Evolutionary conservation across 2,329 filamentous ascomycete genomes (phyloP).

Genomic region (Tympanopsis confertula): DNA sequence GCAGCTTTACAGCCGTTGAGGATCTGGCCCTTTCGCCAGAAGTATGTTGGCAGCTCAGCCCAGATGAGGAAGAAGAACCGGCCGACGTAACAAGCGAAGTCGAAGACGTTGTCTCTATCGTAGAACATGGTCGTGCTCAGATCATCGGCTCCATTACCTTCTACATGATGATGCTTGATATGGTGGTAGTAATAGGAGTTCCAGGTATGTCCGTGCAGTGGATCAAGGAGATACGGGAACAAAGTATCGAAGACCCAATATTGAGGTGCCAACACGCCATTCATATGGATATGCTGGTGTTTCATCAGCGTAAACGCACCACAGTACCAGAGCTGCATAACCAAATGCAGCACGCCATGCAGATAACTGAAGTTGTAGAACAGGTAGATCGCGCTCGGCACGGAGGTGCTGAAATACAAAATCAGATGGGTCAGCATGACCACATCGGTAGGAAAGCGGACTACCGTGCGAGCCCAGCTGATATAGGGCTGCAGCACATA

Average conservation of each 20-base stretch:
- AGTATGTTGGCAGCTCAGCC: constrained; percentile 67
- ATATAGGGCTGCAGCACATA: constrained; percentile 49
- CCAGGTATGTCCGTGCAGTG: constrained; percentile 74
- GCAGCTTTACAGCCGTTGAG: constrained; percentile 39
- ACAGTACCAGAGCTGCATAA: constrained; percentile 57
- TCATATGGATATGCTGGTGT: constrained; percentile 74
- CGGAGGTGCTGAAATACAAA: constrained; percentile 56
- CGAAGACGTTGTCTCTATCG: constrained; percentile 53
- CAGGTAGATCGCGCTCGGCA: constrained; percentile 57
- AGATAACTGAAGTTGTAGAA: constrained; percentile 55
- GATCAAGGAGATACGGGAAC: constrained; percentile 66
- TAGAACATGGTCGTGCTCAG: constrained; percentile 67
- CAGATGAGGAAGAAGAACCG: constrained; percentile 66
- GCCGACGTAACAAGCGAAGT: constrained; percentile 63
- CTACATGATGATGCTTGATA: constrained; percentile 76
- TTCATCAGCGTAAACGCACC: constrained; percentile 71
- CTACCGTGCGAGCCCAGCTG: constrained; percentile 37
- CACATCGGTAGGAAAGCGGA: constrained; percentile 60
- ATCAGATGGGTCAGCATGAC: constrained; percentile 69
- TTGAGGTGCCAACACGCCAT: constrained; percentile 49
- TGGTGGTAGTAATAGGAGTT: constrained; percentile 79
- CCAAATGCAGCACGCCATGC: constrained; percentile 54
- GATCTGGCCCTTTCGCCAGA: constrained; percentile 48
- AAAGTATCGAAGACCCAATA: constrained; percentile 44
- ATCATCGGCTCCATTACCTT: constrained; percentile 68